Percentiles rank a stretch among this genome's conserved stretches.
Conservation (phyloP, 306 rosid genomes). For the Amphicarpaea edgeworthii region DNA sequence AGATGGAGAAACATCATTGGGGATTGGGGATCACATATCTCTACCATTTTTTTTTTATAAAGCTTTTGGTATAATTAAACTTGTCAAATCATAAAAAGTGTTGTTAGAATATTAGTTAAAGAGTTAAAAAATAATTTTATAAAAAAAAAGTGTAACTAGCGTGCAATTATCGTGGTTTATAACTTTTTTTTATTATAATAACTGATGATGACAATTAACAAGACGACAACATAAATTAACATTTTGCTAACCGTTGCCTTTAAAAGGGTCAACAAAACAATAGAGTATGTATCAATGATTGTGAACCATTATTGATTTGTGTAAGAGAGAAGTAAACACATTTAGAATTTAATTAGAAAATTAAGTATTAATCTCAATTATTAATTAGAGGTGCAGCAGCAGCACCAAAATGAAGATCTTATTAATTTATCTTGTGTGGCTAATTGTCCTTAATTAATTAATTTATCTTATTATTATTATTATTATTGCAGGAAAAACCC, state of each 20-base stretch:
- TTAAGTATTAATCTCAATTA: neutral
- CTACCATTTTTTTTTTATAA: too few species aligned
- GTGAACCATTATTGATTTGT: neutral
- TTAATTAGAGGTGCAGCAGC: neutral
- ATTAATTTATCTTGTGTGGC: too few species aligned
- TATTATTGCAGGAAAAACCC: slow-evolving; percentile 69
- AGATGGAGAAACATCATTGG: neutral
- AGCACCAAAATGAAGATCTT: too few species aligned
- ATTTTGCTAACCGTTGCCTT: neutral
- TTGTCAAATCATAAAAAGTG: neutral
- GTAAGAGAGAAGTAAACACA: neutral
- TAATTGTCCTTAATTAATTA: neutral
- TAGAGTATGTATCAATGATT: neutral
- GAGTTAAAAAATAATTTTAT: neutral
- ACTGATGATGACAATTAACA: too few species aligned
- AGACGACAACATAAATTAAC: neutral
- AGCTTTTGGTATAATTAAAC: neutral
- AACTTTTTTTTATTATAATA: too few species aligned
- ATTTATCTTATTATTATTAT: neutral
- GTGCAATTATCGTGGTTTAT: too few species aligned
- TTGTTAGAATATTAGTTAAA: neutral
- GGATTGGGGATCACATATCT: neutral
- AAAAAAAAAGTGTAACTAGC: too few species aligned
- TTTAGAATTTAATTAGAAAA: neutral
- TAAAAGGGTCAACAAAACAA: neutral